These are phyloP conservation scores for Carex pumila DNA, from an alignment of 176 grass and related monocot genomes.

Conservation along the genomic window DNA sequence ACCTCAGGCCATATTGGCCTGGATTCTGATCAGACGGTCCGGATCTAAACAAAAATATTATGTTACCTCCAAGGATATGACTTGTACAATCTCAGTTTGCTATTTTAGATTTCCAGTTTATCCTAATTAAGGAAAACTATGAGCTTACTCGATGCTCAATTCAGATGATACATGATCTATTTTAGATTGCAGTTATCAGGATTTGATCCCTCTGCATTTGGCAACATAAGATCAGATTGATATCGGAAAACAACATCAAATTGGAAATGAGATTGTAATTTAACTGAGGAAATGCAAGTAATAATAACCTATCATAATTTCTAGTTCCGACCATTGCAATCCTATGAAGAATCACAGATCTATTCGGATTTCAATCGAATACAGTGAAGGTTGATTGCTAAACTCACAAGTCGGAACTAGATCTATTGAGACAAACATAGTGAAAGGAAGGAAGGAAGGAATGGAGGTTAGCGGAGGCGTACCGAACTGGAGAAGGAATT, in stretches of 20 bases:
- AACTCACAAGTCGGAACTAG: not conserved
- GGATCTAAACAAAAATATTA: too few relatives aligned
- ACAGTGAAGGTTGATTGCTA: not conserved
- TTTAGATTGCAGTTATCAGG: not conserved
- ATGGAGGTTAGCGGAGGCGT: not conserved
- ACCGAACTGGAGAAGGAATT: slow-evolving; percentile 93
- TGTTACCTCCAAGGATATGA: too few relatives aligned
- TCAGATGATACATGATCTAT: not conserved
- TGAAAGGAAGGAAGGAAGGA: too few relatives aligned
- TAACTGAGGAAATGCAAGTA: not conserved
- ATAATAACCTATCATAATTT: not conserved
- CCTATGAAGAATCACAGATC: not conserved
- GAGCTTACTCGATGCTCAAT: not conserved
- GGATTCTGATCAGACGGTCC: too few relatives aligned
- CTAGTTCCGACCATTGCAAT: not conserved
- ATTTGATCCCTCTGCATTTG: not conserved
- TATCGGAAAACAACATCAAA: not conserved
- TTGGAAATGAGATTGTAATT: not conserved
- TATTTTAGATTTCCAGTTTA: not conserved
- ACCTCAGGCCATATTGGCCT: too few relatives aligned
- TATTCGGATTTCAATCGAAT: not conserved
- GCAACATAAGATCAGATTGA: not conserved
- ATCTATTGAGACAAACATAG: not conserved
- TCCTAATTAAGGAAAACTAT: not conserved
- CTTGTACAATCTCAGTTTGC: not conserved